Evolutionary conservation across 768 basidiomycete genomes (phyloP).

Genomic region (Paxillus rubicundulus): DNA sequence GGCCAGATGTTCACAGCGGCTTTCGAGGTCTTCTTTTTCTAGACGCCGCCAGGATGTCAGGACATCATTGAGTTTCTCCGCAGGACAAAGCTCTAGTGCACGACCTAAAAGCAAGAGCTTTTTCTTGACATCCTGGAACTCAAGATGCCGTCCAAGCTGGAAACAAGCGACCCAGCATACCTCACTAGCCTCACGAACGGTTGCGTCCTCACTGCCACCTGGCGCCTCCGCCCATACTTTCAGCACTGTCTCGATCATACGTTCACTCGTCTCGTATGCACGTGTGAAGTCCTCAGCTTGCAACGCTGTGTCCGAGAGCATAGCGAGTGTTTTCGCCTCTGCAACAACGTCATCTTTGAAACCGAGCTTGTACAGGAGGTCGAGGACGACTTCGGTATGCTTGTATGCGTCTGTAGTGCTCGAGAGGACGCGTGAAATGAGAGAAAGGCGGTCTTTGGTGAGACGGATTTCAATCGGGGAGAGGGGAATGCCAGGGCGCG

Average conservation of each 20-base stretch:
- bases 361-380: conserved; percentile 86
- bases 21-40: conserved; percentile 61
- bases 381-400: conserved; percentile 88
- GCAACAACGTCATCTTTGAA: conserved; percentile 69
- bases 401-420: conserved; percentile 86
- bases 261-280: conserved; percentile 68
- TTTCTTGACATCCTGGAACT: conserved; percentile 64
- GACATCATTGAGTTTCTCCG: conserved; percentile 76
- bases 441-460: conserved; percentile 81
- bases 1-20: conserved; percentile 44
- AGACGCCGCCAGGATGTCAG: conserved; percentile 72
- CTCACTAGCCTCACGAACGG: conserved; percentile 61
- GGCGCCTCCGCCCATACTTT: conserved; percentile 40
- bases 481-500: conserved; percentile 71
- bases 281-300: conserved; percentile 75
- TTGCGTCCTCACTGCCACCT: conserved; percentile 34
- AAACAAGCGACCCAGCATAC: conserved; percentile 91
- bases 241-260: conserved; percentile 66
- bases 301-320: conserved; percentile 87
- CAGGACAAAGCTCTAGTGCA: conserved; percentile 83
- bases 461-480: conserved; percentile 93
- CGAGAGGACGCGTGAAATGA: conserved; percentile 84
- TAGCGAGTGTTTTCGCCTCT: conserved; percentile 79
- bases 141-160: conserved; percentile 80
- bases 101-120: conserved; percentile 73